Evolutionary conservation across 768 basidiomycete species (phyloP).

Genomic region (Sporobolomyces roseus): DNA sequence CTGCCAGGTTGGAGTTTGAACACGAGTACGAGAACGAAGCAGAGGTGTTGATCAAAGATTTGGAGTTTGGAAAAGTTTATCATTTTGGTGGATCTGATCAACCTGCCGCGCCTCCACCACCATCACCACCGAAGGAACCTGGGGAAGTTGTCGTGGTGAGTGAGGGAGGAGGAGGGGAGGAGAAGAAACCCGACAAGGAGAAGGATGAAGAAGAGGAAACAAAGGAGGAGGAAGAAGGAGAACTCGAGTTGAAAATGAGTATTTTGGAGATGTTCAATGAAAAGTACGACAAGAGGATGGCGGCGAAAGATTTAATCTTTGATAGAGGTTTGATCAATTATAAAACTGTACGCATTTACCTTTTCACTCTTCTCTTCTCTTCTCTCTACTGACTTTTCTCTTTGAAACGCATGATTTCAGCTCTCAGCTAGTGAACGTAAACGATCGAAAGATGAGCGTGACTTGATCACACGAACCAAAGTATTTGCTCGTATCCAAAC

Average conservation of each 20-base stretch:
- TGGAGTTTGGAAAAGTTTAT: constrained; percentile 87
- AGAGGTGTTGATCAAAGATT: constrained; percentile 87
- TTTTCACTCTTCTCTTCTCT: neutral
- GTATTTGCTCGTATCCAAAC: constrained; percentile 89
- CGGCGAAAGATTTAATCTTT: constrained; percentile 83
- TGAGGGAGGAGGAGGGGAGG: constrained; percentile 59
- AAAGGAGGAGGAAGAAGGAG: constrained; percentile 65
- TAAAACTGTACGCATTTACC: constrained; percentile 66
- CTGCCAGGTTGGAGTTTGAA: constrained; percentile 96
- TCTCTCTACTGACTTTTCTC: constrained; percentile 20
- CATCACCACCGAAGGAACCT: neutral
- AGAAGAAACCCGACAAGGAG: neutral
- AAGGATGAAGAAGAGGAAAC: constrained; percentile 49
- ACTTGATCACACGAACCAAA: constrained; percentile 79
- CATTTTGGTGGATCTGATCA: constrained; percentile 76
- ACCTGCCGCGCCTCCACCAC: constrained; percentile 54
- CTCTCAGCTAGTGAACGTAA: constrained; percentile 90
- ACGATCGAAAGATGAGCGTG: constrained; percentile 81
- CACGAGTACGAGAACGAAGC: constrained; percentile 97
- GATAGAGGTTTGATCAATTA: constrained; percentile 87
- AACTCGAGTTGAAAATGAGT: constrained; percentile 79
- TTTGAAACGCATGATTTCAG: constrained; percentile 51
- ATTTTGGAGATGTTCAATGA: constrained; percentile 87
- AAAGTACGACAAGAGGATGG: constrained; percentile 75
- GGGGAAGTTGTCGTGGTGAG: too few relatives aligned